These are phyloP conservation scores for Fonsecaea nubica DNA, from an alignment of 2,329 filamentous ascomycete species.

Conservation along the genomic window DNA sequence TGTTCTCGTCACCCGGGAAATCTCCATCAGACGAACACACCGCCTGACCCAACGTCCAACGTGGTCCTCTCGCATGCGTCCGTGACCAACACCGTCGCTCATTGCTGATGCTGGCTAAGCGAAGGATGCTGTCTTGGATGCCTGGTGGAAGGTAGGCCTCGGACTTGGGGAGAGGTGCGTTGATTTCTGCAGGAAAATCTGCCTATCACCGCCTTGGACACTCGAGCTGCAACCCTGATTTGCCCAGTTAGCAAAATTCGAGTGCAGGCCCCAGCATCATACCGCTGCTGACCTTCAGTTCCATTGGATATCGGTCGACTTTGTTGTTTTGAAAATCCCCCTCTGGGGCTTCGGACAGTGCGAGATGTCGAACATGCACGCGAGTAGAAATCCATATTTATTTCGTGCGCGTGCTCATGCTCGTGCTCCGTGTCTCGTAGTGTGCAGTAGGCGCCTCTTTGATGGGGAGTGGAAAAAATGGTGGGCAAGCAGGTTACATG, in stretches of 20 bases:
- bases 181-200: constrained; percentile 24
- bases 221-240: constrained; percentile 25
- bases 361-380: not conserved
- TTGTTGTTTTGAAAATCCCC: constrained; percentile 29
- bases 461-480: not conserved
- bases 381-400: constrained; percentile 17
- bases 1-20: constrained; percentile 7
- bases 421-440: not conserved
- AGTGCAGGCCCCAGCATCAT: constrained; percentile 20
- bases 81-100: constrained; percentile 11
- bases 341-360: not conserved
- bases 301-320: constrained; percentile 30
- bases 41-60: constrained; percentile 23
- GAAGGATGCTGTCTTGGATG: constrained; percentile 14
- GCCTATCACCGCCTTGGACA: constrained; percentile 32
- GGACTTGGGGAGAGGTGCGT: constrained; percentile 24
- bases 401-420: not conserved
- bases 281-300: constrained; percentile 22
- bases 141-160: not conserved
- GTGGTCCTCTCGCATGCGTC: constrained; percentile 29
- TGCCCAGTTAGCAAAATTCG: constrained; percentile 25
- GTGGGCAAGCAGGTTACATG: constrained; percentile 18
- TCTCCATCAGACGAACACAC: constrained; percentile 31
- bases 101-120: constrained; percentile 4
- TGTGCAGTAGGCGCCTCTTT: not conserved